Evolutionary conservation across 495 filamentous ascomycete genomes (phyloP), one percentile per base, ranked within the genome.

Genomic region (Penicillium crystallinum): DNA sequence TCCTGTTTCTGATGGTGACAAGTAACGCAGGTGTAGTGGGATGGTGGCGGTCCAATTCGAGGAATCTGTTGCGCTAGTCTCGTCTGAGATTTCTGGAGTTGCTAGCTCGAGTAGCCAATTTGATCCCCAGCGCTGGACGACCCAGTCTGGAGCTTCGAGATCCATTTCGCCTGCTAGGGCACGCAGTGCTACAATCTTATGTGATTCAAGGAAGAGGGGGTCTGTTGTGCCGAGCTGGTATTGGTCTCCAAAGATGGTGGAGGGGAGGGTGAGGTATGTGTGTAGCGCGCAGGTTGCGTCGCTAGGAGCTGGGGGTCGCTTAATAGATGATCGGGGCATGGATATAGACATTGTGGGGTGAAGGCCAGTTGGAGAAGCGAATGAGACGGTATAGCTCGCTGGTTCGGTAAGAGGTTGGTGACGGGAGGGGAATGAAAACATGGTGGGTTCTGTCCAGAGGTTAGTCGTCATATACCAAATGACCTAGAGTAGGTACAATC

Each of bases 111-210:
- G 58, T 12, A 97, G 78, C 49, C 91, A 73, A 10, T 79, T 81
- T 11, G 85, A 89, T 17, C 93, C 93, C 95, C 93, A 97, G 49
- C 76, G 62, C 21, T 76, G 63, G 37, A 88, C 74, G 10, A 82
- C 81, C 77, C 93, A 98, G 55, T 86, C 85, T 9, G 93, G 93
- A 0, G 90, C 90, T 69, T 98, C 93, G 41, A 98, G 90, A 57
- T 97, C 93, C 3, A 90, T 89, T 37, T 89, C 89, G 35, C 89
- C 85, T 33, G 83, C 80, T 39, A 88, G 77, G 46, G 82, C 81
- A 35, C 80, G 82, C 35, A 97, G 67, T 0, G 77, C 69, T 21
- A 74, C 76, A 39, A 98, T 72, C 59, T 91, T 86, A 43, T 95
- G 88, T 2, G 88, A 89, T 17, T 79, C 54, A 30, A 91, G 77